Evolutionary conservation across 1,284 basidiomycete species (phyloP).

Genomic region (Veloporphyrellus conicus): DNA sequence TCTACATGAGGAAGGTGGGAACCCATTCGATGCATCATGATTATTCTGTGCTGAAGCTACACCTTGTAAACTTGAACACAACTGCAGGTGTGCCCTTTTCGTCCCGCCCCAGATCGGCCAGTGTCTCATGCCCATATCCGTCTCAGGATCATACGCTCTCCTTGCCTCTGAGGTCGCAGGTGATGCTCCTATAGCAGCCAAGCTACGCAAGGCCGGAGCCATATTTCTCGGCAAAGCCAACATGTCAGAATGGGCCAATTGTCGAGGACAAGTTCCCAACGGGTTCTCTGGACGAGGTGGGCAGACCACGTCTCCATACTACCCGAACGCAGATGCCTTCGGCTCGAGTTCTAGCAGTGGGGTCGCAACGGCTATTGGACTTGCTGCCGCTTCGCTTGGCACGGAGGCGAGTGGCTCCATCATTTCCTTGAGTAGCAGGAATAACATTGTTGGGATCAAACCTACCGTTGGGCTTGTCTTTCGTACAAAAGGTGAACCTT

Average conservation of each 20-base stretch:
- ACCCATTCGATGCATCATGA: conserved; percentile 30
- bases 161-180: conserved; percentile 56
- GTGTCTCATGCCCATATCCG: conserved; percentile 3
- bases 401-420: conserved; percentile 53
- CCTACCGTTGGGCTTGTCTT: conserved; percentile 51
- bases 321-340: conserved; percentile 46
- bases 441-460: conserved; percentile 51
- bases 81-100: conserved; percentile 37
- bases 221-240: conserved; percentile 52
- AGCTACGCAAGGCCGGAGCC: conserved; percentile 52
- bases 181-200: conserved; percentile 58
- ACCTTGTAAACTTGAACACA: conserved; percentile 57
- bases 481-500: conserved; percentile 40
- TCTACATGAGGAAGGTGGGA: conserved; percentile 44
- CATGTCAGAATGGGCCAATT: conserved; percentile 50
- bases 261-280: conserved; percentile 42
- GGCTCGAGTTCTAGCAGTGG: conserved; percentile 53
- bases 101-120: not conserved
- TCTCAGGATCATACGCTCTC: conserved; percentile 51
- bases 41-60: conserved; percentile 5
- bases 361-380: conserved; percentile 46
- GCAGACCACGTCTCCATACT: conserved; percentile 48
- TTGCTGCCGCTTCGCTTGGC: conserved; percentile 48
- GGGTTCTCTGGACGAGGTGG: conserved; percentile 53
- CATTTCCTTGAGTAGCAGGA: conserved; percentile 38